phyloP scores from a whole-genome alignment of 2,329 filamentous ascomycete species.

The Diaporthe sp. region DNA sequence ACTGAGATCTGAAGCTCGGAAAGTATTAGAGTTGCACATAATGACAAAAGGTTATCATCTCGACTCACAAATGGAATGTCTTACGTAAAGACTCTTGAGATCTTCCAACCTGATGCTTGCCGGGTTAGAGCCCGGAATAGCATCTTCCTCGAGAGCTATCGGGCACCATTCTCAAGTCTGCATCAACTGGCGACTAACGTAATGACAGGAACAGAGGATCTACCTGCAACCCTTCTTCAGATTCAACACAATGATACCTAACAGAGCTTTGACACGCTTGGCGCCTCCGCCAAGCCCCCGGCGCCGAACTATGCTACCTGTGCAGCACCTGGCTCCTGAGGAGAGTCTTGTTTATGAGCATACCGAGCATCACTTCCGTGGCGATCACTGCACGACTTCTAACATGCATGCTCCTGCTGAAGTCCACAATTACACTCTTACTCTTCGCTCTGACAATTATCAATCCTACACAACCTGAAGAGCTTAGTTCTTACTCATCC shows the following conservation, averaged over 20 bases:
- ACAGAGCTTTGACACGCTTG: slow-evolving; percentile 1
- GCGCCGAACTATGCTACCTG: not conserved
- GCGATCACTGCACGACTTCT: not conserved
- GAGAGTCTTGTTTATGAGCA: no score
- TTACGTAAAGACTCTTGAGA: no score
- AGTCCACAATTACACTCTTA: no score
- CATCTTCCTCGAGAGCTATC: no score
- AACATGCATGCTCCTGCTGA: not conserved
- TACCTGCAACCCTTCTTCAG: not conserved
- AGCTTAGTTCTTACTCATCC: not conserved
- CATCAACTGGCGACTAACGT: not conserved
- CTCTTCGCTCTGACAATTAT: not conserved
- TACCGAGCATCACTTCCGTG: not conserved
- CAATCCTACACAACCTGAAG: not conserved
- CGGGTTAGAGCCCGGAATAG: no score
- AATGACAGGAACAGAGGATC: not conserved
- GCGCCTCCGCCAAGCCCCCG: slow-evolving; percentile 9
- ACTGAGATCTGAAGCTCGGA: no score
- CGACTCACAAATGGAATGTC: no score
- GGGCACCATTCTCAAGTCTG: not conserved
- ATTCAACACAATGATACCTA: not conserved
- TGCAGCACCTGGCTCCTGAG: not conserved
- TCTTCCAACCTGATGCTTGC: no score
- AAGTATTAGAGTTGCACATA: no score
- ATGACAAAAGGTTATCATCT: no score